Base-by-base conservation (phyloP, 225 moss, liverwort and hornwort species). In the Sphagnum contortum region DNA sequence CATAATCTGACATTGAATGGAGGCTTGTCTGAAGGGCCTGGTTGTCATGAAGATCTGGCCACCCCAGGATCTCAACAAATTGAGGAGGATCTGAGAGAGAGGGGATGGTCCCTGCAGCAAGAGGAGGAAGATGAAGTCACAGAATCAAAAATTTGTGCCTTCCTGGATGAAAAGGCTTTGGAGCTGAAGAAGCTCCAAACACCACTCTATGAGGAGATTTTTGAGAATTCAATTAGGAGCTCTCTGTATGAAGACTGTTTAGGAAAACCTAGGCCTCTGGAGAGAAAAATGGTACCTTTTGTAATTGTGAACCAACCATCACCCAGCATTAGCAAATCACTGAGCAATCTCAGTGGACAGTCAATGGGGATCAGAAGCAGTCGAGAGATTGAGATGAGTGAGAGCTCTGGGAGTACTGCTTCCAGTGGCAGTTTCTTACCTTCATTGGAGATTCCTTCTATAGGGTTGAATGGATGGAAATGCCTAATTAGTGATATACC, bases 61-160 rank as follows among this genome's bases (percentile, higher is more conserved):
- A 76, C 63, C 46, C 51, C 47, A 13, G 50, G 54, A 49, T 55
- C 12, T 63, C 50, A 61, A 44, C 55, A 66, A 9, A 65, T 46
- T 61, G 64, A 68, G 45, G 57, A 49, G 60, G 55, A n/a, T 29
- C 64, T 50, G 44, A 75, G 63, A 3, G 73, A 74, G 48, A 65
- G 60, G 44, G 66, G 66, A 9, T 8, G 48, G 14, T 64, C 49
- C 11, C 29, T 51, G 13, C 64, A 64, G 54, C 70, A 70, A 48
- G 79, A 83, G 5, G 75, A 82, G 7, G 83, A 83, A 50, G 83
- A 83, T 13, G 83, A 83, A 4, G 74, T 83, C 12, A 83, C 83
- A 0, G 83, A 83, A 64, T 73, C 79, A 10, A 79, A 79, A 48
- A 83, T 83, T 57, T 65, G 76, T 57, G 83, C 83, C 4, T 83